Percentiles rank a stretch among this genome's conserved stretches.
These are phyloP conservation scores for Talaromyces ruber DNA, from an alignment of 495 filamentous ascomycete species.

Conservation along the genomic window DNA sequence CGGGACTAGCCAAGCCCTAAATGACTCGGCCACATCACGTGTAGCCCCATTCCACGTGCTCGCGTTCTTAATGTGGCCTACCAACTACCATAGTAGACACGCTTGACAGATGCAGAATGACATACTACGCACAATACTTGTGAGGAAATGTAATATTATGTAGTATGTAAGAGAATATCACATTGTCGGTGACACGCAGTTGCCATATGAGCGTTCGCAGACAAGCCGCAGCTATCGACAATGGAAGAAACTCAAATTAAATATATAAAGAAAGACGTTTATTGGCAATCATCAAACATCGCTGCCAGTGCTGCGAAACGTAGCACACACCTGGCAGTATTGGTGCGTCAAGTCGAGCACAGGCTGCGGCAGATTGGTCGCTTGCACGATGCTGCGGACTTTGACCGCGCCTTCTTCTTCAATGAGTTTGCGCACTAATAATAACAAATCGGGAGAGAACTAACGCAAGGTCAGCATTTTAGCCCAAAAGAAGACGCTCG, in stretches of 20 bases:
- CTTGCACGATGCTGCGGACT: constrained; percentile 92
- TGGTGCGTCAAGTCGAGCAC: constrained; percentile 94
- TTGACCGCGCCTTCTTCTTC: constrained; percentile 98
- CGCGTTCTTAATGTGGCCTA: neutral
- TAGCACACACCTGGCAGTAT: constrained; percentile 87
- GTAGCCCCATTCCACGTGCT: neutral
- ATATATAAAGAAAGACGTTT: neutral
- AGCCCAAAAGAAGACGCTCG: neutral
- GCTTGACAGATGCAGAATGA: neutral
- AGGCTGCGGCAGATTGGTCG: constrained; percentile 83
- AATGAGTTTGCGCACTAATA: constrained; percentile 81
- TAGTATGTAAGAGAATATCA: neutral
- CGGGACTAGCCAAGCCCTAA: neutral
- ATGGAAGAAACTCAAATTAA: neutral
- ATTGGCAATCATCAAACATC: constrained; percentile 51
- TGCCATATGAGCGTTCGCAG: neutral
- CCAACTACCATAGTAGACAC: neutral
- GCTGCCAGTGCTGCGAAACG: constrained; percentile 89
- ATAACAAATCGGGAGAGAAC: constrained; percentile 88
- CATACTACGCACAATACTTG: no score
- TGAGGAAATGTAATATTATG: neutral
- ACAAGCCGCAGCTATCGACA: neutral
- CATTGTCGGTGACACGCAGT: neutral
- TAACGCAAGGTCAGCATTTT: constrained; percentile 25
- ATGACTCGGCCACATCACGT: neutral